Base-by-base conservation (phyloP, 305 asterid species). In the Vinca major region DNA sequence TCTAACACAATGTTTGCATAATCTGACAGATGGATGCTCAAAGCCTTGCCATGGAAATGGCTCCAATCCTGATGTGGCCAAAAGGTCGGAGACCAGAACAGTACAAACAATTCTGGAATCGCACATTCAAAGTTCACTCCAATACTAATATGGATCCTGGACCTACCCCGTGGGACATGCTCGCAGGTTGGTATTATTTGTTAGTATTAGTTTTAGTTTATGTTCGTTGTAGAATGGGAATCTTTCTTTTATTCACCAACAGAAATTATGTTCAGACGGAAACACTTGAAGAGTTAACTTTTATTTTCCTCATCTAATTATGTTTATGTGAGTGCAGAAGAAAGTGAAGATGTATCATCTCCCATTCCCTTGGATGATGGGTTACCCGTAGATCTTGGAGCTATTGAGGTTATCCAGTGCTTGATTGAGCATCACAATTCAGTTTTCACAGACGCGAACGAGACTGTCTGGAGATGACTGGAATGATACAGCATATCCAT, bases 321-420 rank as follows among this genome's bases (percentile, higher is more conserved):
- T 41, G n/a, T 21, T 11, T 39, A 13, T 3, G 53, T 48, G n/a
- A 63, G 16, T 78, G 76, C 79, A 82, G 90, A 82, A 50, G 91
- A 81, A 20, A 79, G 68, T 50, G 91, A 84, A 62, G 71, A 26
- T 26, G 33, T 26, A 26, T 26, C 33, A 26, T 26, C 68, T 43
- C 92, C 88, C 26, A 86, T 86, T 62, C 83, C 96, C 20, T 84
- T 89, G 77, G 92, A 89, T 52, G 96, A 89, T 13, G 96, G 85
- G 41, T 43, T 56, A 73, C 81, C 85, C 4, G 79, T 87, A 4
- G 92, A 85, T 73, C 84, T 85, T 70, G 85, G 78, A 19, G 92
- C 89, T 7, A 89, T 89, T 62, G 96, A 89, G 80, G 92, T 82
- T 54, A 69, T 87, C 64, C 94, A 85, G 78, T 87, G 95, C 78